Conservation (phyloP, 352 stramenopile species). For the Phytophthora meadii region DNA sequence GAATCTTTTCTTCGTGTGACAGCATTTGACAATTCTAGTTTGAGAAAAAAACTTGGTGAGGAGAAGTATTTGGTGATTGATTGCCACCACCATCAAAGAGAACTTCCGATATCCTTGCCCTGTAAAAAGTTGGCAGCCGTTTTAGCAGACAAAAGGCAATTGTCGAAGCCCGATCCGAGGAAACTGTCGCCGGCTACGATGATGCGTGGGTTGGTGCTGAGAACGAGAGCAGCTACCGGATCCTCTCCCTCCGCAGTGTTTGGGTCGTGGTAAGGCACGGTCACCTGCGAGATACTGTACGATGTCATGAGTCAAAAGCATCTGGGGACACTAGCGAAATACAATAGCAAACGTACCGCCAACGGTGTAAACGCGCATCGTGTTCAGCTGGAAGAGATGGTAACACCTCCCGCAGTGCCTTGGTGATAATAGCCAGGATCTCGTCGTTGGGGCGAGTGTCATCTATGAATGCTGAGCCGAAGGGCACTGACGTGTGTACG, state of each 20-base stretch:
- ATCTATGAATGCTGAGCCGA: conserved; percentile 68
- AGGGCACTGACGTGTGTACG: conserved; percentile 73
- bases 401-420: conserved; percentile 59
- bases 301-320: conserved; percentile 14
- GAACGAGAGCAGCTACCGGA: conserved; percentile 37
- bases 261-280: conserved; percentile 44
- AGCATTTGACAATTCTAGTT: conserved; percentile 11
- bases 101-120: conserved; percentile 24
- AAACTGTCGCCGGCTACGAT: conserved; percentile 74
- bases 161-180: conserved; percentile 75
- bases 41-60: conserved; percentile 12
- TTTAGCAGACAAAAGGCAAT: conserved; percentile 72
- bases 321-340: not conserved
- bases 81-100: conserved; percentile 34
- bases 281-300: conserved; percentile 73
- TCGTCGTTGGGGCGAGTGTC: conserved; percentile 56
- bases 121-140: conserved; percentile 39
- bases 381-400: conserved; percentile 58
- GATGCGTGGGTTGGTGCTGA: conserved; percentile 62
- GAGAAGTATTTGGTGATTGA: conserved; percentile 1
- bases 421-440: conserved; percentile 57
- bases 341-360: conserved; percentile 50
- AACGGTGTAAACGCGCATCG: conserved; percentile 66
- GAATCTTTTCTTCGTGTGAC: conserved; percentile 7
- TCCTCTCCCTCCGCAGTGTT: conserved; percentile 17